phyloP scores from a whole-genome alignment of 2,329 filamentous ascomycete species.

The Aspergillus phoenicis region DNA sequence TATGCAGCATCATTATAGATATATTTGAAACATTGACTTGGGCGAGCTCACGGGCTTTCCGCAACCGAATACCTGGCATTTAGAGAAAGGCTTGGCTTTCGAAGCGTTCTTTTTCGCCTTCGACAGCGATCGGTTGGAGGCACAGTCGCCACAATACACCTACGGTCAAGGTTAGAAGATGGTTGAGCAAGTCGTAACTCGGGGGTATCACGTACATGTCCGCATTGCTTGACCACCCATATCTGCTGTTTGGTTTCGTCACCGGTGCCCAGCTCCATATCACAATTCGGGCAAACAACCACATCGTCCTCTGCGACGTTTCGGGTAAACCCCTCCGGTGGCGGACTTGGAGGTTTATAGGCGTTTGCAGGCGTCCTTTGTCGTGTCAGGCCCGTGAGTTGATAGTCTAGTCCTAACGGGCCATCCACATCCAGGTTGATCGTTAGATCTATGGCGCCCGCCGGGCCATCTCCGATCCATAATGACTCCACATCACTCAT shows the following conservation, averaged over 20 bases:
- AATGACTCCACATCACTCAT: constrained; percentile 22
- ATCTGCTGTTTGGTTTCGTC: constrained; percentile 76
- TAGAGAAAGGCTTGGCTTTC: constrained; percentile 45
- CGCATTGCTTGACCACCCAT: constrained; percentile 88
- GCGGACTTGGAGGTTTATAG: constrained; percentile 65
- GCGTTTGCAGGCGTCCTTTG: constrained; percentile 28
- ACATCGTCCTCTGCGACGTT: constrained; percentile 71
- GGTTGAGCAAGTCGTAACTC: neutral
- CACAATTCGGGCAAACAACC: constrained; percentile 83
- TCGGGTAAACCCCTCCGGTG: constrained; percentile 78
- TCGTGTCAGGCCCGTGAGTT: constrained; percentile 46
- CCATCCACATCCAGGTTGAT: constrained; percentile 31
- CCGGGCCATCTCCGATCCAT: constrained; percentile 27
- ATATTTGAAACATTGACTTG: constrained; percentile 50
- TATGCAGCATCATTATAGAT: constrained; percentile 38
- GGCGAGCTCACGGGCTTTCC: constrained; percentile 42
- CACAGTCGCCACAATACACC: constrained; percentile 54
- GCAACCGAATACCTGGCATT: constrained; percentile 48
- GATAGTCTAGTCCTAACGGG: constrained; percentile 42
- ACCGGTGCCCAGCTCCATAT: constrained; percentile 78
- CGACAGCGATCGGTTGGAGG: constrained; percentile 41
- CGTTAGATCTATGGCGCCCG: constrained; percentile 28
- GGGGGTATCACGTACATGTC: constrained; percentile 68
- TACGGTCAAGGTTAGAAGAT: constrained; percentile 25
- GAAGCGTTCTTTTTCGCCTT: constrained; percentile 36